These are phyloP conservation scores for Strigomonas oncopelti DNA, from an alignment of 208 protist species.

Conservation along the genomic window DNA sequence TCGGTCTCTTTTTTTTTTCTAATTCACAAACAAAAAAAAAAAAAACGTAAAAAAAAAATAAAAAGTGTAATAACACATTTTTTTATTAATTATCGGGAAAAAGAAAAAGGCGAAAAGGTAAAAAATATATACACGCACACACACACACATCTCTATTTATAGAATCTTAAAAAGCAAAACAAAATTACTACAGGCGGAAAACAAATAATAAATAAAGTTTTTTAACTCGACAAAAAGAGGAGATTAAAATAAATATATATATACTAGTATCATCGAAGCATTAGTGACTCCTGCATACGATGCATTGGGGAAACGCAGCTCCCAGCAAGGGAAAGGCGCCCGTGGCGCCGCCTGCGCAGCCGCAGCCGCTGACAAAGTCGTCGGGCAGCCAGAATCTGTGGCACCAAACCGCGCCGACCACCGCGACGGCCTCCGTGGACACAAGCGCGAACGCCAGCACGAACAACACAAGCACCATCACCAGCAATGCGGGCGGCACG, in stretches of 20 bases:
- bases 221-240: background rate
- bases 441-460: background rate
- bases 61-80: background rate
- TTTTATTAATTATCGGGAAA: background rate
- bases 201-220: no score
- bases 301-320: background rate
- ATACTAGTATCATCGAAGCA: background rate
- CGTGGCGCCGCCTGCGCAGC: no score
- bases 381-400: no score
- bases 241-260: background rate
- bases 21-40: constrained; percentile 1
- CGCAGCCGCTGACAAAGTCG: no score
- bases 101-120: background rate
- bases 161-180: no score
- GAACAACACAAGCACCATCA: background rate
- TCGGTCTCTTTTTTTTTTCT: constrained; percentile 7
- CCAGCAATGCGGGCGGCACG: no score
- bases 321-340: background rate
- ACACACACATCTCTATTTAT: no score
- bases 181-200: no score
- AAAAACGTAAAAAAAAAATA: background rate
- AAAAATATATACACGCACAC: background rate
- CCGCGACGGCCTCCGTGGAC: background rate
- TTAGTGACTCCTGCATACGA: background rate
- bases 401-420: background rate